Conservation (phyloP, 345 rosid genomes). For the Limnanthes douglasii region DNA sequence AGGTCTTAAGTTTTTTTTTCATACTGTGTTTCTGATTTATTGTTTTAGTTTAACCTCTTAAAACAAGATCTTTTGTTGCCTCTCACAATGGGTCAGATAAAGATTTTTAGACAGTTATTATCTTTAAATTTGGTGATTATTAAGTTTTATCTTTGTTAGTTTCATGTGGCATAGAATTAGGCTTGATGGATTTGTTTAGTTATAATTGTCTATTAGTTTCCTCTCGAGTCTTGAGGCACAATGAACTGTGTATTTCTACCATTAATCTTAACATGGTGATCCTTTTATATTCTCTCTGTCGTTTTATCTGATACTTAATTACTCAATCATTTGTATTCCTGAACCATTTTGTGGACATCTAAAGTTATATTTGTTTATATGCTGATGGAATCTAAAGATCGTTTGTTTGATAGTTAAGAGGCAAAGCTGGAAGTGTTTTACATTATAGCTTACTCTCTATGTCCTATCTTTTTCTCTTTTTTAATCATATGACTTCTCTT, state of each 20-base stretch:
- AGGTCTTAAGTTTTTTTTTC: slow-evolving; percentile 15
- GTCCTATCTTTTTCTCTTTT: neutral
- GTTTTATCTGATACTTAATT: neutral
- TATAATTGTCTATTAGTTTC: too few species aligned
- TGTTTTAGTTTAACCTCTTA: neutral
- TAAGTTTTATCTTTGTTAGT: too few species aligned
- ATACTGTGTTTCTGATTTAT: neutral
- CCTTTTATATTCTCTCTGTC: neutral
- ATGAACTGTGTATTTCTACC: too few species aligned
- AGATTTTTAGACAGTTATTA: too few species aligned
- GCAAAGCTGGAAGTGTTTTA: slow-evolving; percentile 79
- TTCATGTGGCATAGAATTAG: too few species aligned
- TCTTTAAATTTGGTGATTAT: too few species aligned
- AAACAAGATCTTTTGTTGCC: too few species aligned
- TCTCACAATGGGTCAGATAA: too few species aligned
- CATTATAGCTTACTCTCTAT: slow-evolving; percentile 4
- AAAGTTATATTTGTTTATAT: slow-evolving; percentile 96
- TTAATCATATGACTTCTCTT: slow-evolving; percentile 1
- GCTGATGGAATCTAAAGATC: slow-evolving; percentile 99
- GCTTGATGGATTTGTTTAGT: too few species aligned
- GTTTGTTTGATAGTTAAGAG: slow-evolving; percentile 97
- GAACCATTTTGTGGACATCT: too few species aligned
- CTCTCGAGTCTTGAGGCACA: too few species aligned
- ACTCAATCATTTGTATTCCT: neutral
- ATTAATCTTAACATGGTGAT: too few species aligned